phyloP scores from a whole-genome alignment of 305 asterid species.

The Caryopteris hybrid region DNA sequence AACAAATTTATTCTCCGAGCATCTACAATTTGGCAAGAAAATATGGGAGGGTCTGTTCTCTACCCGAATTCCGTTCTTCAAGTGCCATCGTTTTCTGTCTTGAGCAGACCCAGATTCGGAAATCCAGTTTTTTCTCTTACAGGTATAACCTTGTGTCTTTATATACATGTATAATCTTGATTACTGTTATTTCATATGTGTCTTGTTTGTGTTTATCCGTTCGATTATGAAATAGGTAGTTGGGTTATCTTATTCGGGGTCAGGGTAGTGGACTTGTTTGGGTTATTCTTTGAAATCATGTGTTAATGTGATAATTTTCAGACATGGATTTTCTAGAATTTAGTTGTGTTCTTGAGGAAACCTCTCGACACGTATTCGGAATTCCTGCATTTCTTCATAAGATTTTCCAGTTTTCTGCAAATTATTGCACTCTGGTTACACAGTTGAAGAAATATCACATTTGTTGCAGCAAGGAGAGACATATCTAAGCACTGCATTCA shows the following conservation, averaged over 20 bases:
- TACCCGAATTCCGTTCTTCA: slow-evolving; percentile 27
- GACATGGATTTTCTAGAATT: background rate
- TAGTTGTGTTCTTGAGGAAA: background rate
- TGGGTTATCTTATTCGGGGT: background rate
- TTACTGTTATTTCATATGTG: background rate
- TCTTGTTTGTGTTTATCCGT: background rate
- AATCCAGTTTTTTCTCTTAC: slow-evolving; percentile 13
- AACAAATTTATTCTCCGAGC: background rate
- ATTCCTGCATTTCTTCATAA: too few relatives aligned
- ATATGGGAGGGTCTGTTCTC: slow-evolving; percentile 27
- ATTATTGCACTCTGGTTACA: background rate
- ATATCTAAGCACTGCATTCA: background rate
- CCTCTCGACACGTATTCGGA: background rate
- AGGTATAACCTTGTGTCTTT: slow-evolving; percentile 23
- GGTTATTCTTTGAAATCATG: too few relatives aligned
- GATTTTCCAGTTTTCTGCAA: background rate
- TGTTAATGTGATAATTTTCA: background rate
- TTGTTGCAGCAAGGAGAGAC: background rate
- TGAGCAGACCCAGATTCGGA: slow-evolving; percentile 11
- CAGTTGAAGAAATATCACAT: background rate
- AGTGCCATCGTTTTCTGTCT: slow-evolving; percentile 22
- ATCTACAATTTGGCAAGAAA: background rate
- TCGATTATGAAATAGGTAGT: background rate
- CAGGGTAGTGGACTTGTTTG: background rate
- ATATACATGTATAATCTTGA: background rate